A percentile compares a stretch with the other conserved stretches of the same genome.
Conservation (phyloP, 2,329 filamentous ascomycete species). For the Phialophora expanda region DNA sequence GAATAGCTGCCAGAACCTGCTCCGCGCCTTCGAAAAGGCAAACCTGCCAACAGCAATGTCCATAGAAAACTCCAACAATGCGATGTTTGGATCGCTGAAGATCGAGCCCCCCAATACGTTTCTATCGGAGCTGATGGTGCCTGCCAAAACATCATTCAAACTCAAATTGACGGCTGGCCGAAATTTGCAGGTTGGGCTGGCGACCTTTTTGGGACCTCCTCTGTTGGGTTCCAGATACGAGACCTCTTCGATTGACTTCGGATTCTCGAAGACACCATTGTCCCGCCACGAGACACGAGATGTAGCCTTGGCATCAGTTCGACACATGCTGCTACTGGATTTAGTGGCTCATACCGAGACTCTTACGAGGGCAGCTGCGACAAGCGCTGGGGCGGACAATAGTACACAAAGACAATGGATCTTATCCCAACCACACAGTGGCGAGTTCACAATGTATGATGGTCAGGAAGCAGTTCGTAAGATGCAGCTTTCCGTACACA, state of each 20-base stretch:
- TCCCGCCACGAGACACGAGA: constrained; percentile 28
- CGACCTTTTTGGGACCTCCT: constrained; percentile 35
- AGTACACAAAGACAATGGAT: constrained; percentile 14
- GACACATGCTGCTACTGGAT: constrained; percentile 24
- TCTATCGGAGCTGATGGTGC: constrained; percentile 27
- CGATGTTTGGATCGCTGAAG: constrained; percentile 16
- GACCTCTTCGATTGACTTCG: constrained; percentile 31
- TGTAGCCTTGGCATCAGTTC: constrained; percentile 17
- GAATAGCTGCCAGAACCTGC: constrained; percentile 44
- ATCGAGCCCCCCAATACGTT: constrained; percentile 18
- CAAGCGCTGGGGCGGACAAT: neutral
- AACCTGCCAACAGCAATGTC: constrained; percentile 25
- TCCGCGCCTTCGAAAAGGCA: constrained; percentile 28
- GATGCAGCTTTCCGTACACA: constrained; percentile 26
- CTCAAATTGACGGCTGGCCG: constrained; percentile 28
- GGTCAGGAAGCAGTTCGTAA: constrained; percentile 25
- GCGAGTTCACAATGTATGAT: constrained; percentile 27
- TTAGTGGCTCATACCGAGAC: constrained; percentile 24
- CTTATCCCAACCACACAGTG: constrained; percentile 29
- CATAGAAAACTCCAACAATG: constrained; percentile 14
- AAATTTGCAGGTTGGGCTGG: constrained; percentile 28
- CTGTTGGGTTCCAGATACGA: constrained; percentile 36
- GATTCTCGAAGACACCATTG: constrained; percentile 21
- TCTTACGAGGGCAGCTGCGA: constrained; percentile 6
- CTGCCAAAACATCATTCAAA: constrained; percentile 29